These are phyloP conservation scores for Pseudopithomyces chartarum DNA, from an alignment of 2,329 filamentous ascomycete species.

Conservation along the genomic window DNA sequence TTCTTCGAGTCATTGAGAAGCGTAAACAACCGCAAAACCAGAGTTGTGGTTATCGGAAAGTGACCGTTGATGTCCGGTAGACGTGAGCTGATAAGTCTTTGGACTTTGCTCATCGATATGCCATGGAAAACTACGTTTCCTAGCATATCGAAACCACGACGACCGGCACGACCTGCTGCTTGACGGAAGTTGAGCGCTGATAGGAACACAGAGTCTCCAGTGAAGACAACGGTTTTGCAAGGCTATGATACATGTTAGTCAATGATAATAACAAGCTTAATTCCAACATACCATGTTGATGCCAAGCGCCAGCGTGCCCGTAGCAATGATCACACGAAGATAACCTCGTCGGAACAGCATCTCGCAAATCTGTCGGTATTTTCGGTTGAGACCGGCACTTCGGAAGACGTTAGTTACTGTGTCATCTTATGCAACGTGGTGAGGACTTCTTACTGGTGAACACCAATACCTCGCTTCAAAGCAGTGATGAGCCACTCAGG, in stretches of 20 bases:
- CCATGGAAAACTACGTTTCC: slow-evolving; percentile 81
- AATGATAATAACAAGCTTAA: slow-evolving; percentile 52
- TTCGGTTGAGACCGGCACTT: slow-evolving; percentile 74
- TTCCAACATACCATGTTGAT: slow-evolving; percentile 57
- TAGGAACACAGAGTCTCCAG: slow-evolving; percentile 73
- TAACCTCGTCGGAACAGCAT: slow-evolving; percentile 76
- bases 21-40: slow-evolving; percentile 71
- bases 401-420: neutral
- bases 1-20: slow-evolving; percentile 69
- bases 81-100: slow-evolving; percentile 72
- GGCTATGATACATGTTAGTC: slow-evolving; percentile 46
- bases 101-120: slow-evolving; percentile 64
- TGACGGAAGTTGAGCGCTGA: slow-evolving; percentile 79
- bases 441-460: slow-evolving; percentile 63
- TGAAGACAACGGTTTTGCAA: slow-evolving; percentile 80
- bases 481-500: slow-evolving; percentile 62
- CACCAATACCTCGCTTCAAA: slow-evolving; percentile 70
- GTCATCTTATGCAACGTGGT: neutral
- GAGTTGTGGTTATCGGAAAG: slow-evolving; percentile 75
- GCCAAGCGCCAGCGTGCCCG: slow-evolving; percentile 75
- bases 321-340: slow-evolving; percentile 73
- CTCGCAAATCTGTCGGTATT: slow-evolving; percentile 75
- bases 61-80: slow-evolving; percentile 77
- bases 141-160: slow-evolving; percentile 78
- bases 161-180: slow-evolving; percentile 76